Evolutionary conservation across 768 basidiomycete genomes (phyloP), one percentile per base, ranked within the genome.

Genomic region (Lactifluus rugatus): DNA sequence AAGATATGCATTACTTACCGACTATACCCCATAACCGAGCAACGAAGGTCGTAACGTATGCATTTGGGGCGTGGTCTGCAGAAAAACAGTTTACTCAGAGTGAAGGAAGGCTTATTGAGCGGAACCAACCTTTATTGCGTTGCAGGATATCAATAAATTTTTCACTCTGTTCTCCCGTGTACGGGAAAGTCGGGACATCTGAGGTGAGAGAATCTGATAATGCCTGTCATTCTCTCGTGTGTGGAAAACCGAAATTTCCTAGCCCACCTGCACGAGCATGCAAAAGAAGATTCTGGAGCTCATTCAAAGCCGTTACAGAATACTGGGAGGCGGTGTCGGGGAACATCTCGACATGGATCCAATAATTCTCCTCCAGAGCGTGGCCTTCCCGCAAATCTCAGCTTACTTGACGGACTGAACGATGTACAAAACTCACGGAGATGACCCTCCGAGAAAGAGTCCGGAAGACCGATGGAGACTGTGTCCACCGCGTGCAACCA

Each of bases 331-430:
- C 54, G 8, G 49, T 37, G 11, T 37, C 44, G 9, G 54, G 59
- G 37, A 60, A 60, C 54, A 60, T 46, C 14, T 47, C 59, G 4
- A 60, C 49, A 10, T 60, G 59, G 7, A 13, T 45, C 59, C 54
- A 60, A 23, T 60, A 60, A 21, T 60, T 60, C 23, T 60, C 59
- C 16, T 60, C 49, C 28, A 60, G 17, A 16, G 37, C 8, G 26
- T 51, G 39, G 26, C 52, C 59, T 60, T 5, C 5, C n/a, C 16
- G 9, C 1, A 23, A n/a, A 41, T 14, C 9, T 59, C 32, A 37
- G 11, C 19, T 21, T 32, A 7, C 17, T 46, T 11, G 34, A 36
- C 3, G 44, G 21, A 2, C 4, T 6, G 7, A 37, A 13, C 1
- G 19, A 37, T 3, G 19, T 14, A 10, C 13, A 23, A 39, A 25